Conservation (phyloP, 1,284 basidiomycete genomes). For the Somion occarium region DNA sequence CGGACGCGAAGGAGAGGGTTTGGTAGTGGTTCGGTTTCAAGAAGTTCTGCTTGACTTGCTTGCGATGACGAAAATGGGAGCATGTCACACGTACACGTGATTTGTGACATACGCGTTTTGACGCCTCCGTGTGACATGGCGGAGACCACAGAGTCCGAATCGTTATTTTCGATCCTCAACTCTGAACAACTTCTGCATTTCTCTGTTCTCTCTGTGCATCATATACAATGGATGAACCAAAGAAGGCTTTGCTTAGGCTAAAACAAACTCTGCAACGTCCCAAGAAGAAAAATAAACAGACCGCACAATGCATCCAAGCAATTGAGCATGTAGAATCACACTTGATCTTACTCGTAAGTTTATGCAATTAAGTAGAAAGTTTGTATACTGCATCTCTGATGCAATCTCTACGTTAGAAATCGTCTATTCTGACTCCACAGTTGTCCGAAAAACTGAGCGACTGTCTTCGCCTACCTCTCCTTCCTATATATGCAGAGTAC, state of each 20-base stretch:
- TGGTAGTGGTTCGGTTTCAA: too few relatives aligned
- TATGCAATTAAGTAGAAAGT: neutral
- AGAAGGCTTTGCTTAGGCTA: neutral
- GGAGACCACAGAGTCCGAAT: too few relatives aligned
- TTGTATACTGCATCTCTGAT: too few relatives aligned
- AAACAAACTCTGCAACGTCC: neutral
- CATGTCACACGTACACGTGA: too few relatives aligned
- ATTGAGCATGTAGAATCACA: slow-evolving; percentile 19
- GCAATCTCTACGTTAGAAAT: slow-evolving; percentile 16
- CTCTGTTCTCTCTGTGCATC: neutral
- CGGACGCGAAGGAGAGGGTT: too few relatives aligned
- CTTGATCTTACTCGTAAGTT: slow-evolving; percentile 22
- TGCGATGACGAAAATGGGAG: too few relatives aligned
- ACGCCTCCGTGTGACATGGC: too few relatives aligned
- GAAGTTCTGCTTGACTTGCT: too few relatives aligned
- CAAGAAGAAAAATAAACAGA: neutral
- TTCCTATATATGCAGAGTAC: slow-evolving; percentile 22
- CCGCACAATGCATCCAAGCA: slow-evolving; percentile 5
- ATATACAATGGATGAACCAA: neutral
- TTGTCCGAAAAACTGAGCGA: slow-evolving; percentile 16
- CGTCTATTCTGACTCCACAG: slow-evolving; percentile 16
- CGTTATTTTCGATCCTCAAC: too few relatives aligned
- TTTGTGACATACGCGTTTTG: too few relatives aligned
- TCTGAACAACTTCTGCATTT: too few relatives aligned
- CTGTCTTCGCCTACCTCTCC: slow-evolving; percentile 24